These are phyloP conservation scores for Aspergillus ochraceoroseus DNA, from an alignment of 2,329 filamentous ascomycete genomes.

Conservation along the genomic window DNA sequence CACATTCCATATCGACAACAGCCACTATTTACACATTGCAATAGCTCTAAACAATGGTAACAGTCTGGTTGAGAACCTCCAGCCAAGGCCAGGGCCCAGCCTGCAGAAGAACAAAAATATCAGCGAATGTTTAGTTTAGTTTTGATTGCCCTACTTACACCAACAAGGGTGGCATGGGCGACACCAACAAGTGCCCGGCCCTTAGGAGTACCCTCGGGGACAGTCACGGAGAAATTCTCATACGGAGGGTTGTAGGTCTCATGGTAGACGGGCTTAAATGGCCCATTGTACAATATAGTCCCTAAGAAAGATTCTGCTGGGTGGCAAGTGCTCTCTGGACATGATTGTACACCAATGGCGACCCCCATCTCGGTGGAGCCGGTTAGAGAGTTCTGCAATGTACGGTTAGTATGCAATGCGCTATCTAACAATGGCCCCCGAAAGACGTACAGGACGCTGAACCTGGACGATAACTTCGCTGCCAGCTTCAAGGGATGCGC, in stretches of 20 bases:
- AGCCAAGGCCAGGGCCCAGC: constrained; percentile 23
- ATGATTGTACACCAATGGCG: constrained; percentile 31
- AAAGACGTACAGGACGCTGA: constrained; percentile 30
- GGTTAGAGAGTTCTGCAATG: constrained; percentile 26
- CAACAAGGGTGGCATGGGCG: constrained; percentile 29
- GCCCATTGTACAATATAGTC: constrained; percentile 27
- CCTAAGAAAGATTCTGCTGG: constrained; percentile 23
- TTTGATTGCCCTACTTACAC: constrained; percentile 22
- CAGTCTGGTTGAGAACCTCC: constrained; percentile 26
- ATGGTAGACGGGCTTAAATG: constrained; percentile 28
- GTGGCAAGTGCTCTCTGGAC: constrained; percentile 18
- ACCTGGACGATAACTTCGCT: constrained; percentile 26
- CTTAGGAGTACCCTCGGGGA: constrained; percentile 18
- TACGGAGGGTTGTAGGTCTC: constrained; percentile 24
- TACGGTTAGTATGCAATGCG: background rate
- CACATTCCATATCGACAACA: background rate
- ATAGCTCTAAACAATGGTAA: constrained; percentile 20
- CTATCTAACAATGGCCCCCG: too few relatives aligned
- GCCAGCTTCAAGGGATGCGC: constrained; percentile 20
- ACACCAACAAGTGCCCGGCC: constrained; percentile 26
- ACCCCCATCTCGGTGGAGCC: constrained; percentile 27
- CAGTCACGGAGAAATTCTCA: constrained; percentile 30
- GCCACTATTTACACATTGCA: background rate
- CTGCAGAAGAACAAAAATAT: constrained; percentile 13
- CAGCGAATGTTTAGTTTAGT: background rate